Evolutionary conservation across 2,329 filamentous ascomycete species (phyloP), one percentile per base, ranked within the genome.

Genomic region (Pestalotiopsis sp.): DNA sequence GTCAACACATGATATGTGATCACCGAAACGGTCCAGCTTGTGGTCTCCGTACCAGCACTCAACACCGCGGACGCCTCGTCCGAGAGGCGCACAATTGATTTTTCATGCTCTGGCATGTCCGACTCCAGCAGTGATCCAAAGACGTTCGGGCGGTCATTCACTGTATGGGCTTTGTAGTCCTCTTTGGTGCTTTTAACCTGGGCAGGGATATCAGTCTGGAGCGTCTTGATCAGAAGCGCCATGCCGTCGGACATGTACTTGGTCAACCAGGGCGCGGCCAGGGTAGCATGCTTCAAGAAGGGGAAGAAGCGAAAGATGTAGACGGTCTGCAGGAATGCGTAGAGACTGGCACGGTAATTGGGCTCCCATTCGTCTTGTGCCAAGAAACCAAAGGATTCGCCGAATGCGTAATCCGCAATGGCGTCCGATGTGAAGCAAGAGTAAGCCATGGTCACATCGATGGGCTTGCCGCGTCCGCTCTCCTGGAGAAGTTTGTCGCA

Each of bases 361-460:
- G 80, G 79, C 31, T 76, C 74, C 80, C 80, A 82, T 0, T 72
- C 77, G 3, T 80, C 72, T 67, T 80, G 77, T 5, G 72, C 70
- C 23, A 79, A 61, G 52, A 79, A 74, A 1, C 80, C 80, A 66
- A 81, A 76, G 4, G 73, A 72, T 58, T 81, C 77, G 11, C 81
- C 81, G 67, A 82, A 83, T 25, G 75, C 76, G 63, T 81, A 82
- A 1, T 76, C 73, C 2, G 77, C 78, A 36, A 82, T 82, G 2
- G 77, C 76, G n/a, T 83, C 81, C 0, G 79, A 76, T 0, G 80
- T 81, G 66, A 81, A 81, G 70, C 80, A 82, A 68, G 78, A 81
- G 65, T 79, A 81, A 2, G 80, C 78, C 67, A 78, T 74, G 38
- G 76, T 77, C 9, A 81, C 70, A 49, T 82, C 77, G n/a, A 82